A percentile compares a stretch with the other conserved stretches of the same genome.
Conservation (phyloP, 805 yeast species). For the Blastobotrys muscicola region DNA sequence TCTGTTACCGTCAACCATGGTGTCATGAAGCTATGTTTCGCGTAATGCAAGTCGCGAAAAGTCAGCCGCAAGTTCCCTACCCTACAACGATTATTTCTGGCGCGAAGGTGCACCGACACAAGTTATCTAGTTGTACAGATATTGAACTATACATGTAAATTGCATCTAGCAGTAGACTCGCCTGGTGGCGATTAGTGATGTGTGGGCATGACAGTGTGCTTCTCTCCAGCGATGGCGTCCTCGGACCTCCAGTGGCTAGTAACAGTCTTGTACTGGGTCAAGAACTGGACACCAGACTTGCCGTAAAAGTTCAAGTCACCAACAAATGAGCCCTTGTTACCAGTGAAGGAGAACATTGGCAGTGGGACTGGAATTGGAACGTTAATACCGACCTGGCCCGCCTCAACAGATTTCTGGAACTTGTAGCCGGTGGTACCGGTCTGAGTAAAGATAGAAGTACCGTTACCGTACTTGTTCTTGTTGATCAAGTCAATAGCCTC, state of each 20-base stretch:
- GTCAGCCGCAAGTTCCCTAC: no score
- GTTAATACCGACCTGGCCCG: slow-evolving; percentile 71
- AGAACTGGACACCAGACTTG: slow-evolving; percentile 60
- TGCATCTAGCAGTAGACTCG: no score
- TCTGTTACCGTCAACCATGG: no score
- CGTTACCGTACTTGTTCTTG: slow-evolving; percentile 58
- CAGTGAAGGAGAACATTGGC: slow-evolving; percentile 76
- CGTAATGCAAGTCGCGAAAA: no score
- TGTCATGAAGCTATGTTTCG: no score
- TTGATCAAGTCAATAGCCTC: slow-evolving; percentile 60
- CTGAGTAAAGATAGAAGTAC: slow-evolving; percentile 58
- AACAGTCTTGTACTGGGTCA: slow-evolving; percentile 68
- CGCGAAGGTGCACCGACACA: no score
- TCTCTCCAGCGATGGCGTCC: slow-evolving; percentile 38
- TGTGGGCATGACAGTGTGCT: slow-evolving; percentile 61
- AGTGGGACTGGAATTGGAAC: slow-evolving; percentile 76
- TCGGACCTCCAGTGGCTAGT: slow-evolving; percentile 58
- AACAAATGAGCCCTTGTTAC: slow-evolving; percentile 63
- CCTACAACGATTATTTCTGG: no score
- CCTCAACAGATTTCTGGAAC: slow-evolving; percentile 57
- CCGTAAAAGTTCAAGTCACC: slow-evolving; percentile 78
- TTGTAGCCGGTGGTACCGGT: slow-evolving; percentile 64
- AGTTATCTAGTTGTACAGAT: no score
- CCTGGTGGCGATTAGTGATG: slow-evolving; percentile 37
- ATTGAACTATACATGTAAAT: no score